Evolutionary conservation across 257 asterid species (phyloP), one percentile per base, ranked within the genome.

Genomic region (Petunia secreta): DNA sequence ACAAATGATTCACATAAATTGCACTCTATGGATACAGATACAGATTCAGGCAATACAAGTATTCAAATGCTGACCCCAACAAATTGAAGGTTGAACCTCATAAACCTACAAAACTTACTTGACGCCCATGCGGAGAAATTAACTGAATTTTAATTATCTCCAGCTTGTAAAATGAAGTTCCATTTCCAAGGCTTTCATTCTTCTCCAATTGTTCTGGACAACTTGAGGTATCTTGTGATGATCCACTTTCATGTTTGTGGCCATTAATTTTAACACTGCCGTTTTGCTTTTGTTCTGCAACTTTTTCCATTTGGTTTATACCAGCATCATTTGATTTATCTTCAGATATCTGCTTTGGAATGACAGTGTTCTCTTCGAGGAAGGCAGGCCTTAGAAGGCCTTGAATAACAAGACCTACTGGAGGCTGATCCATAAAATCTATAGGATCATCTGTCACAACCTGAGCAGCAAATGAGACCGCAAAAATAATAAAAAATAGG

Each of bases 371-470:
- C 82, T 96, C 99, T 89, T 96, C 99, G 46, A 91, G 84, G 84
- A 90, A 90, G 46, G 99, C 97, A 81, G 97, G 95, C 82, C 98
- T 92, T 79, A 96, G 82, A 85, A 96, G 86, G 82, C 98, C 98
- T 77, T 94, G 97, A 77, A 93, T 89, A 43, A 92, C 92, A 82
- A 96, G 93, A 75, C 99, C 99, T 64, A 93, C 92, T 40, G 97
- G 88, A 64, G 97, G 98, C 86, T 91, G 98, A 75, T 93, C 97
- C 99, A 96, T 92, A 84, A 89, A 89, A 89, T 96, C 97, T 63
- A 96, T 87, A 54, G 98, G 97, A 85, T 90, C 92, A 80, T 89
- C 98, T 66, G 92, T 86, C 41, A 90, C 93, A 8, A 86, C 97
- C 98, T 93, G 83, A 83, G 83, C 43, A 82, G 84, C 65, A 79